Evolutionary conservation across 2,329 filamentous ascomycete species (phyloP).

Genomic region (Verticillium longisporum): DNA sequence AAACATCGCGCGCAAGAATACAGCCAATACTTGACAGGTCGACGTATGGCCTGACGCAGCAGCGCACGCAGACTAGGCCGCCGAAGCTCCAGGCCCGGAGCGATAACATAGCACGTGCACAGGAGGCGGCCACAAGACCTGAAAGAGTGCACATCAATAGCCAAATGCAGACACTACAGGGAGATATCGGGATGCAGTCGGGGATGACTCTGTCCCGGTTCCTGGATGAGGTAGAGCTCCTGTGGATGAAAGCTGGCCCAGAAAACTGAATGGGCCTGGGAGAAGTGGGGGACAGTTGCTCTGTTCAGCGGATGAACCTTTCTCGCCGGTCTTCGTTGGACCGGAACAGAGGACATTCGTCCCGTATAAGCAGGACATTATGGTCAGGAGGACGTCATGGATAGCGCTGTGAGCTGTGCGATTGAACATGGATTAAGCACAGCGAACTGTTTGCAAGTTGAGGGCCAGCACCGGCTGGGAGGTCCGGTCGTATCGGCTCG

Average conservation of each 20-base stretch:
- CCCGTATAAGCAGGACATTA: background rate
- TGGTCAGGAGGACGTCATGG: background rate
- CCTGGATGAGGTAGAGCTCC: slow-evolving; percentile 9
- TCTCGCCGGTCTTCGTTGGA: background rate
- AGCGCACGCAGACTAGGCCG: background rate
- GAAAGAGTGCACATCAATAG: background rate
- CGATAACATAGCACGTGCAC: background rate
- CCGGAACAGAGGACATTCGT: background rate
- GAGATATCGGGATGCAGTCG: background rate
- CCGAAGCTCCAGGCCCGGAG: background rate
- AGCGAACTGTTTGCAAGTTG: background rate
- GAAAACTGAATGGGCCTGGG: background rate
- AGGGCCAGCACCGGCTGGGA: background rate
- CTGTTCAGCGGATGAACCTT: background rate
- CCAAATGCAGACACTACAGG: background rate
- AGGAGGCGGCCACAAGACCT: background rate
- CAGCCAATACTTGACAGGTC: background rate
- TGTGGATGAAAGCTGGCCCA: slow-evolving; percentile 3
- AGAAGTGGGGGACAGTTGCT: background rate
- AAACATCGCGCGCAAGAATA: background rate
- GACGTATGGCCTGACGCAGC: background rate
- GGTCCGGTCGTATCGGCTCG: background rate
- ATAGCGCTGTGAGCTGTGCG: background rate
- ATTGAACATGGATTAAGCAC: background rate
- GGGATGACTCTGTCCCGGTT: slow-evolving; percentile 1